A percentile compares a stretch with the other conserved stretches of the same genome.
phyloP scores from a whole-genome alignment of 208 protist genomes.

The Leishmania tarentolae region DNA sequence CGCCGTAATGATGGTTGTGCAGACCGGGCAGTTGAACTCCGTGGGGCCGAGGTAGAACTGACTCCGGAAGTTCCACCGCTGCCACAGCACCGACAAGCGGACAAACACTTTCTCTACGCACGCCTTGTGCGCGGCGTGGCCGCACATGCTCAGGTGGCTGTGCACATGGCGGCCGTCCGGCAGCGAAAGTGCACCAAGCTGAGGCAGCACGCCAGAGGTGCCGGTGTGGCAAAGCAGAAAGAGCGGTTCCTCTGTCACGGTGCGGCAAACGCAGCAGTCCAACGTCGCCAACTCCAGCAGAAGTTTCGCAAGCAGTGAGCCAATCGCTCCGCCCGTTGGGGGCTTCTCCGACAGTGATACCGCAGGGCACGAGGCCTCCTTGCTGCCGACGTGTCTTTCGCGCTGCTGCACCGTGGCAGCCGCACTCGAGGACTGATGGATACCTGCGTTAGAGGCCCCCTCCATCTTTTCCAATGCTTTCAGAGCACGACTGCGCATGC shows the following conservation, averaged over 20 bases:
- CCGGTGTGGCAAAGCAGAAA: constrained; percentile 63
- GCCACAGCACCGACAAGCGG: constrained; percentile 45
- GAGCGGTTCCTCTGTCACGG: constrained; percentile 43
- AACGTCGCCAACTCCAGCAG: constrained; percentile 49
- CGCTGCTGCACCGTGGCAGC: not conserved
- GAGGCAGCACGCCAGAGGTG: constrained; percentile 46
- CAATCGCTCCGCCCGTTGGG: not conserved
- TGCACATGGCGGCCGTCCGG: constrained; percentile 38
- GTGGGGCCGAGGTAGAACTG: constrained; percentile 42
- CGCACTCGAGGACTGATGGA: not conserved
- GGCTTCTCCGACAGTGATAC: not conserved
- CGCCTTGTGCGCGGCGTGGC: constrained; percentile 66
- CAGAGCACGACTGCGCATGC: constrained; percentile 48
- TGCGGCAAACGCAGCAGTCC: constrained; percentile 78
- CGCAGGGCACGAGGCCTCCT: not conserved
- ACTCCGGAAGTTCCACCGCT: constrained; percentile 37
- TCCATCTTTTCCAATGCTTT: constrained; percentile 18
- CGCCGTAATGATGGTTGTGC: constrained; percentile 63
- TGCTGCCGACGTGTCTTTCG: not conserved
- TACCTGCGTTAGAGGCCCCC: not conserved
- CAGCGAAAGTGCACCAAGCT: constrained; percentile 25
- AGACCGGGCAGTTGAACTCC: constrained; percentile 75
- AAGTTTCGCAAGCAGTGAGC: constrained; percentile 42
- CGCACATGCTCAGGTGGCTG: constrained; percentile 60
- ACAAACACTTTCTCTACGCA: constrained; percentile 64